Conservation (phyloP, 2,329 filamentous ascomycete species). For the Talaromyces albobiverticillius region DNA sequence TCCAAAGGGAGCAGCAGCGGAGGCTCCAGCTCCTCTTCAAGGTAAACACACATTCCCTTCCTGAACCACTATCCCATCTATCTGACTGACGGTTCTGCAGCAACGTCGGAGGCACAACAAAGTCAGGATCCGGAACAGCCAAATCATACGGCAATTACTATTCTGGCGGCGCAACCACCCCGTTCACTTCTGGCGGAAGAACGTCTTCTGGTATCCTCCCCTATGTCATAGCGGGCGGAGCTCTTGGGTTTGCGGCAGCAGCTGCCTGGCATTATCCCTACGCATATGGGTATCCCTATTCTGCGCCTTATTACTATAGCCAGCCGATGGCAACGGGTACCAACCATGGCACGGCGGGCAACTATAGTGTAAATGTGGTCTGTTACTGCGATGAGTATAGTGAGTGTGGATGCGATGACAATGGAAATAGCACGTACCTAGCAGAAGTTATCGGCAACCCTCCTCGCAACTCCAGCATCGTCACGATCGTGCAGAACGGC, state of each 20-base stretch:
- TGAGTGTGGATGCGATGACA: slow-evolving; percentile 58
- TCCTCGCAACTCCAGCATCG: slow-evolving; percentile 36
- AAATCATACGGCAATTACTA: slow-evolving; percentile 47
- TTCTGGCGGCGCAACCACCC: slow-evolving; percentile 51
- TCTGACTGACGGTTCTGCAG: not conserved
- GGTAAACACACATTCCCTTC: slow-evolving; percentile 1
- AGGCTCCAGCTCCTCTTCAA: slow-evolving; percentile 9
- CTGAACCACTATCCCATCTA: not conserved
- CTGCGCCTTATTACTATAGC: slow-evolving; percentile 47
- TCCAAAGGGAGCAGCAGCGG: not conserved
- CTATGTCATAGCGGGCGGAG: slow-evolving; percentile 45
- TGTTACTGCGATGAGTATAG: slow-evolving; percentile 56
- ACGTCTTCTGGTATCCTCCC: slow-evolving; percentile 51
- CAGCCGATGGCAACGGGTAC: slow-evolving; percentile 30
- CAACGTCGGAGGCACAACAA: slow-evolving; percentile 9
- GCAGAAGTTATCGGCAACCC: slow-evolving; percentile 40
- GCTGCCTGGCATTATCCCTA: slow-evolving; percentile 53
- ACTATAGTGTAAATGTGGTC: slow-evolving; percentile 52
- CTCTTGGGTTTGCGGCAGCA: slow-evolving; percentile 46
- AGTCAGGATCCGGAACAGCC: slow-evolving; percentile 6
- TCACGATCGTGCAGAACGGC: slow-evolving; percentile 40
- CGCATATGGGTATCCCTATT: slow-evolving; percentile 56
- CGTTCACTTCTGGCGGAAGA: slow-evolving; percentile 47
- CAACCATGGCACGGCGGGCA: slow-evolving; percentile 33
- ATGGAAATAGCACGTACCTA: slow-evolving; percentile 43